phyloP scores from a whole-genome alignment of 768 basidiomycete species.

The Chalciporus chontae region DNA sequence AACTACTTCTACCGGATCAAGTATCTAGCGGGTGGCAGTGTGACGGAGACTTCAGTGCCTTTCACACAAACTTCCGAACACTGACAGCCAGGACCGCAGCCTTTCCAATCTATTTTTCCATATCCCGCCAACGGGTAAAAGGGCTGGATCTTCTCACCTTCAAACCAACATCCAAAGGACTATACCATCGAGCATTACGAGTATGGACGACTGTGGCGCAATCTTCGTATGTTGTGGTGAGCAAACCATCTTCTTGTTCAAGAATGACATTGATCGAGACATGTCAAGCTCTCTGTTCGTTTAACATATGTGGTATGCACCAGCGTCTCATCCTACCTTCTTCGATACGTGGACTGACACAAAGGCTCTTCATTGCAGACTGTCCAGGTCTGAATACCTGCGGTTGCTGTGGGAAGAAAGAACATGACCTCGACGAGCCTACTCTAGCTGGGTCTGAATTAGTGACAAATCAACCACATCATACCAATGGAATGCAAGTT shows the following conservation, averaged over 20 bases:
- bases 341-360: slow-evolving; percentile 1
- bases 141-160: too few species aligned
- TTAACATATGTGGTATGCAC: slow-evolving; percentile 17
- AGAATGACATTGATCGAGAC: not conserved
- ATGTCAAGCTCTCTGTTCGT: slow-evolving; percentile 7
- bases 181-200: not conserved
- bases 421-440: not conserved
- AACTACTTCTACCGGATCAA: too few species aligned
- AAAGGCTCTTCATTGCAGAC: slow-evolving; percentile 5
- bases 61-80: too few species aligned
- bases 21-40: too few species aligned
- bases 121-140: too few species aligned
- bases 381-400: slow-evolving; percentile 5
- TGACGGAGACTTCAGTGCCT: too few species aligned
- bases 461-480: slow-evolving; percentile 17
- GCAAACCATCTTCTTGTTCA: not conserved
- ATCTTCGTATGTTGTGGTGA: slow-evolving; percentile 20
- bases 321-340: not conserved
- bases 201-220: slow-evolving; percentile 26
- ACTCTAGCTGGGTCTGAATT: not conserved
- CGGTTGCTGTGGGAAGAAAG: slow-evolving; percentile 15
- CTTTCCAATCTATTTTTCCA: too few species aligned
- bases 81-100: too few species aligned
- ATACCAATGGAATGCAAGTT: slow-evolving; percentile 10
- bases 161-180: not conserved